These are phyloP conservation scores for Darksidea phi DNA, from an alignment of 495 filamentous ascomycete genomes.

Conservation along the genomic window DNA sequence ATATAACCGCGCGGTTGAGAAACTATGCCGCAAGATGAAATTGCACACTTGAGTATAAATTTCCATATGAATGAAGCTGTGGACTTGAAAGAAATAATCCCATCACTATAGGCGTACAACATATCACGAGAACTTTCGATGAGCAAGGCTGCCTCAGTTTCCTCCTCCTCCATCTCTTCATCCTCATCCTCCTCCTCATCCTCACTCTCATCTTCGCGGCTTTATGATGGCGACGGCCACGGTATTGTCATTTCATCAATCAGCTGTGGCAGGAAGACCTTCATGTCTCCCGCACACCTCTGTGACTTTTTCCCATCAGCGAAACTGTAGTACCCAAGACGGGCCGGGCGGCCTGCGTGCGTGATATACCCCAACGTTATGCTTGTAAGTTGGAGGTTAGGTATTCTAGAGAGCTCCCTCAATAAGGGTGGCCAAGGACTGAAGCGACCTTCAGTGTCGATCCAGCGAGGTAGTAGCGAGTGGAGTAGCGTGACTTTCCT, in stretches of 20 bases:
- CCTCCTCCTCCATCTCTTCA: slow-evolving; percentile 3
- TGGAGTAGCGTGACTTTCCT: slow-evolving; percentile 36
- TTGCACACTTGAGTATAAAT: no score
- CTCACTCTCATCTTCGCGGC: neutral
- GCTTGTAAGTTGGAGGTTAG: neutral
- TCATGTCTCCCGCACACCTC: slow-evolving; percentile 3
- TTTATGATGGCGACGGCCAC: neutral
- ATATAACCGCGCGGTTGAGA: no score
- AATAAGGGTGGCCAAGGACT: slow-evolving; percentile 3
- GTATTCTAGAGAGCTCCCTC: neutral
- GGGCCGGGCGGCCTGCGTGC: neutral
- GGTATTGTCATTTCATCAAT: neutral
- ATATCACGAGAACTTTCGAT: no score
- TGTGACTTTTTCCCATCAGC: neutral
- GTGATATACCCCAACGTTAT: neutral
- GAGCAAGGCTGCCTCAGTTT: no score
- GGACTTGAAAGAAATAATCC: no score
- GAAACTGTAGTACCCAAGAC: neutral
- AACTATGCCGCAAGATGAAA: no score
- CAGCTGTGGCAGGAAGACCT: neutral
- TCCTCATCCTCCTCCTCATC: neutral
- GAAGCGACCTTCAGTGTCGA: neutral
- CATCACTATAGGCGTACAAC: neutral
- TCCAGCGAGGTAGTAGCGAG: neutral
- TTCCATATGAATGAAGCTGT: no score